Evolutionary conservation across 352 stramenopile species (phyloP).

Genomic region (Thraustochytrium sp.): DNA sequence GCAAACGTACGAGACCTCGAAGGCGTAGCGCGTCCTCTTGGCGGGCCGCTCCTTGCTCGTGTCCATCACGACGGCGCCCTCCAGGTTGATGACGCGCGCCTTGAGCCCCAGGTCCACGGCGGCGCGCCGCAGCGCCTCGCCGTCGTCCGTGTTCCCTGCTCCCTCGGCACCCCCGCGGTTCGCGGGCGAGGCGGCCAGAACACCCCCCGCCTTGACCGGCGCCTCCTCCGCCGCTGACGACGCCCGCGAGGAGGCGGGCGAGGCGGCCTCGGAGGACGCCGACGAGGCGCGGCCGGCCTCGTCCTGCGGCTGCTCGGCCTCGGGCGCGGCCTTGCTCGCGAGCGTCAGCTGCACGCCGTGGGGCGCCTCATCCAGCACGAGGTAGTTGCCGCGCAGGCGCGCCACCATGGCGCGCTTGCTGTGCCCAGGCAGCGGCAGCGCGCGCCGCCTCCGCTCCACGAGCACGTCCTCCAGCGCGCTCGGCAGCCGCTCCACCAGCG

Average conservation of each 20-base stretch:
- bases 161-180: too few species aligned
- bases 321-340: neutral
- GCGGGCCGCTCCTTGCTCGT: neutral
- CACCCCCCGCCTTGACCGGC: too few species aligned
- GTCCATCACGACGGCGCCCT: neutral
- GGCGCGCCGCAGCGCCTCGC: neutral
- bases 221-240: too few species aligned
- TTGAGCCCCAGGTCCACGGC: neutral
- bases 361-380: neutral
- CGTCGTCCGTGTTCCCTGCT: neutral
- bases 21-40: neutral
- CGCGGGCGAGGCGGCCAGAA: too few species aligned
- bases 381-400: neutral
- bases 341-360: neutral
- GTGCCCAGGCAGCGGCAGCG: neutral
- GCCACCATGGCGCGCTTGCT: neutral
- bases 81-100: neutral
- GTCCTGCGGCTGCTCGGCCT: neutral
- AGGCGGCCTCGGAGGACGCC: too few species aligned
- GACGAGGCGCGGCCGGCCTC: neutral
- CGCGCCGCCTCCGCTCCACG: neutral
- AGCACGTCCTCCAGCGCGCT: neutral
- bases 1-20: neutral
- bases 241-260: too few species aligned
- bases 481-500: neutral